Conservation (phyloP, 2,329 filamentous ascomycete species). For the Xenoacremonium recifei region DNA sequence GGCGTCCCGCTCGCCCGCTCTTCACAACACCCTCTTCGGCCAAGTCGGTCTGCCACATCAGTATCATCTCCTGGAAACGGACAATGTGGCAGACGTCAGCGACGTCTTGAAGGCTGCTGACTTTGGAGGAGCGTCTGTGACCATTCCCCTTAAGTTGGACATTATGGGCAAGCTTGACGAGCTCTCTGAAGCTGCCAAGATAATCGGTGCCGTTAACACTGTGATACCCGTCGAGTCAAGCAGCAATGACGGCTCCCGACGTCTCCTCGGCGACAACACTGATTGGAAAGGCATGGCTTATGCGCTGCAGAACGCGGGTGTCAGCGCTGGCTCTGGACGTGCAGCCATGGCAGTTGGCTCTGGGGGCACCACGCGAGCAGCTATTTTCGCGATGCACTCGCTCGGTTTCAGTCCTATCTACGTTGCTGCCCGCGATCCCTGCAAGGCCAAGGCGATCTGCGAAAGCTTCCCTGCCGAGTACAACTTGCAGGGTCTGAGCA, state of each 20-base stretch:
- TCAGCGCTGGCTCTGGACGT: constrained; percentile 58
- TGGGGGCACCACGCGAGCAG: constrained; percentile 88
- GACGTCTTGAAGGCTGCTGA: constrained; percentile 65
- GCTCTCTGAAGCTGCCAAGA: constrained; percentile 72
- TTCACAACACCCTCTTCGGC: constrained; percentile 84
- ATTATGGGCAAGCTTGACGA: constrained; percentile 80
- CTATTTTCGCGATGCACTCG: constrained; percentile 80
- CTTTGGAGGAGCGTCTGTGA: constrained; percentile 94
- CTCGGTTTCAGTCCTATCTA: constrained; percentile 87
- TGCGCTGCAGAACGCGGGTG: constrained; percentile 68
- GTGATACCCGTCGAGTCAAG: constrained; percentile 63
- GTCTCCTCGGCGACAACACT: constrained; percentile 84
- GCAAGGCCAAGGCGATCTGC: constrained; percentile 66
- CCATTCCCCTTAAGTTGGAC: constrained; percentile 90
- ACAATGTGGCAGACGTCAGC: constrained; percentile 57
- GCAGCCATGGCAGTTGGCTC: constrained; percentile 84
- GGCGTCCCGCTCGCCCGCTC: constrained; percentile 78
- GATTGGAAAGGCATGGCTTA: constrained; percentile 93
- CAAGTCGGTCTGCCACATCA: constrained; percentile 77
- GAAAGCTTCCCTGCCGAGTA: constrained; percentile 72
- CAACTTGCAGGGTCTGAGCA: constrained; percentile 62
- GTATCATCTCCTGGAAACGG: constrained; percentile 78
- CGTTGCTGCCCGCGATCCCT: constrained; percentile 72
- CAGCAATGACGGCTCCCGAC: constrained; percentile 36
- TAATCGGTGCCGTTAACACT: constrained; percentile 94